phyloP scores from a whole-genome alignment of 768 basidiomycete species.

The Agrocybe praecox region DNA sequence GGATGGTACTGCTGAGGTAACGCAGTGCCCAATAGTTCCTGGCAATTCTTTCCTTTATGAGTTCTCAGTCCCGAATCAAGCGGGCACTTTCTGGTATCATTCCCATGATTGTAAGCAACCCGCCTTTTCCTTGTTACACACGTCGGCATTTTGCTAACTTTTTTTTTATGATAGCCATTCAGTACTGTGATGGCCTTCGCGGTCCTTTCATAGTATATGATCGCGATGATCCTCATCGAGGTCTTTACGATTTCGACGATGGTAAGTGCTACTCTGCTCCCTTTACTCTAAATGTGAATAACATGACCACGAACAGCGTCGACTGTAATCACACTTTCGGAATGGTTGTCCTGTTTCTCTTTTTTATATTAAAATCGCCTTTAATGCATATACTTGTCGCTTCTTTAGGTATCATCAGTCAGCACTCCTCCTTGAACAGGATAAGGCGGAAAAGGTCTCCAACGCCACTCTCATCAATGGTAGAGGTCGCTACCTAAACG shows the following conservation, averaged over 20 bases:
- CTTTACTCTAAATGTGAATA: too few relatives aligned
- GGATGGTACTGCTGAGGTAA: constrained; percentile 36
- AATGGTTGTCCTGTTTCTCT: constrained; percentile 41
- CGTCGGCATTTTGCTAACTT: constrained; percentile 14
- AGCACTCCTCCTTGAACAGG: neutral
- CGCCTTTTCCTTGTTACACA: constrained; percentile 17
- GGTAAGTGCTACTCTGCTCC: neutral
- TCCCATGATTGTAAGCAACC: neutral
- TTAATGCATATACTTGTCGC: neutral
- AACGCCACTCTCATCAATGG: neutral
- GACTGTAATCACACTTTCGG: constrained; percentile 51
- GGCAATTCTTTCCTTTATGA: constrained; percentile 27
- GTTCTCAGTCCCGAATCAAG: constrained; percentile 9
- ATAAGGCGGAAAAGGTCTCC: neutral
- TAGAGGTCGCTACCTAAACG: neutral
- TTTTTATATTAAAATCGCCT: neutral
- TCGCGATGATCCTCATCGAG: constrained; percentile 30
- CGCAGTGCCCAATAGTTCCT: constrained; percentile 38
- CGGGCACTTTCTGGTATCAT: constrained; percentile 9
- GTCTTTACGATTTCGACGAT: constrained; percentile 17
- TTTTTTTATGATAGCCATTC: constrained; percentile 28
- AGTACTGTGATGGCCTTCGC: constrained; percentile 56
- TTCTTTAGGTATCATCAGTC: neutral
- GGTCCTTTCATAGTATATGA: constrained; percentile 48
- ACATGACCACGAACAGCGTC: constrained; percentile 3